These are phyloP conservation scores for Paecilomyces niveus DNA, from an alignment of 2,329 filamentous ascomycete species.

Conservation along the genomic window DNA sequence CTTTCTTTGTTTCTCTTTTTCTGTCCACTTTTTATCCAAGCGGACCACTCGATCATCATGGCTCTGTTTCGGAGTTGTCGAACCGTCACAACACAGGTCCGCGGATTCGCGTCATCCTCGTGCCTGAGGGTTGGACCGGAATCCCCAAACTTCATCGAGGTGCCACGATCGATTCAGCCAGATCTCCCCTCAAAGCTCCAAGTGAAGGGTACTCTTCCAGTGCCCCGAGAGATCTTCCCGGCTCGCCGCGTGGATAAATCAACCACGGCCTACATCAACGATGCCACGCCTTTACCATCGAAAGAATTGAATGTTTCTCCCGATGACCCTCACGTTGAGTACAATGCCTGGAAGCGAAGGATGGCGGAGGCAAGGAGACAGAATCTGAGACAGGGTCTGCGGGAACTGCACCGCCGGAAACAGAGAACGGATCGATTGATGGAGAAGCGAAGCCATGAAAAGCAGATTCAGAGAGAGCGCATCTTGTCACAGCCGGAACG, in stretches of 20 bases:
- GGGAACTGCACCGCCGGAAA: slow-evolving; percentile 63
- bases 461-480: slow-evolving; percentile 44
- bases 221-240: slow-evolving; percentile 74
- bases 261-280: slow-evolving; percentile 52
- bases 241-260: slow-evolving; percentile 55
- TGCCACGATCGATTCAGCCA: slow-evolving; percentile 71
- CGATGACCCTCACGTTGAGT: slow-evolving; percentile 39
- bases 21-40: not conserved
- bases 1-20: not conserved
- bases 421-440: slow-evolving; percentile 32
- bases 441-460: slow-evolving; percentile 36
- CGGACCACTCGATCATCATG: slow-evolving; percentile 18
- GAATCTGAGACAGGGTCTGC: slow-evolving; percentile 65
- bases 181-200: slow-evolving; percentile 42
- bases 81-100: slow-evolving; percentile 30
- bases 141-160: slow-evolving; percentile 77
- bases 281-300: slow-evolving; percentile 51
- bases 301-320: slow-evolving; percentile 23
- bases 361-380: slow-evolving; percentile 66
- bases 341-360: slow-evolving; percentile 59
- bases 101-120: slow-evolving; percentile 32
- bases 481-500: slow-evolving; percentile 59
- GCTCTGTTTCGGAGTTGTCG: slow-evolving; percentile 30
- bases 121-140: slow-evolving; percentile 53
- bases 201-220: slow-evolving; percentile 72